These are phyloP conservation scores for Dipodascus albidus DNA, from an alignment of 805 yeast species.

Conservation along the genomic window DNA sequence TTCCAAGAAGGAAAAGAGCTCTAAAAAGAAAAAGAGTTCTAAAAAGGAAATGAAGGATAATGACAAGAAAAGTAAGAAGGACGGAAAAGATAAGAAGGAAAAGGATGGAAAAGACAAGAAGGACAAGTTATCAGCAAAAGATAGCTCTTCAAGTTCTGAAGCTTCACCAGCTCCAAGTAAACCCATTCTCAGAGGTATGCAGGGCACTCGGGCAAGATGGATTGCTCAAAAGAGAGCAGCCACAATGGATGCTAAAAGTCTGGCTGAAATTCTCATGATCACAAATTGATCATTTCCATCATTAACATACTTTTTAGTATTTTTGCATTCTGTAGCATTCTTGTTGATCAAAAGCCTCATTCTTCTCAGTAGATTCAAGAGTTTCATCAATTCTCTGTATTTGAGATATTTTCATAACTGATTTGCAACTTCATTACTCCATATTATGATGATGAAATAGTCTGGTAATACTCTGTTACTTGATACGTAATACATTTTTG, in stretches of 20 bases:
- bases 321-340: too few relatives aligned
- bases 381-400: too few relatives aligned
- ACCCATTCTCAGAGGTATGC: conserved; percentile 37
- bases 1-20: conserved; percentile 19
- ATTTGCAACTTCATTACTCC: too few relatives aligned
- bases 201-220: conserved; percentile 75
- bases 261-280: conserved; percentile 90
- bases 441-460: too few relatives aligned
- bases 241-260: conserved; percentile 75
- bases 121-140: conserved; percentile 24
- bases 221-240: conserved; percentile 87
- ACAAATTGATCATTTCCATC: conserved; percentile 8
- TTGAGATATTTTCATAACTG: too few relatives aligned
- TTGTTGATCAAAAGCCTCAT: too few relatives aligned
- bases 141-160: conserved; percentile 14
- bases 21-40: conserved; percentile 21
- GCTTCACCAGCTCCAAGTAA: not conserved
- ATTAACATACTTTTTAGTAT: not conserved
- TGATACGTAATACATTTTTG: too few relatives aligned
- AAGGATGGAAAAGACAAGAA: conserved; percentile 21
- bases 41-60: conserved; percentile 19
- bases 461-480: too few relatives aligned
- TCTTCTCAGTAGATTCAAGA: too few relatives aligned
- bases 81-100: conserved; percentile 22
- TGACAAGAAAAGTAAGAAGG: conserved; percentile 19